Evolutionary conservation across 2,329 filamentous ascomycete species (phyloP).

Genomic region (Xylariaceae sp.): DNA sequence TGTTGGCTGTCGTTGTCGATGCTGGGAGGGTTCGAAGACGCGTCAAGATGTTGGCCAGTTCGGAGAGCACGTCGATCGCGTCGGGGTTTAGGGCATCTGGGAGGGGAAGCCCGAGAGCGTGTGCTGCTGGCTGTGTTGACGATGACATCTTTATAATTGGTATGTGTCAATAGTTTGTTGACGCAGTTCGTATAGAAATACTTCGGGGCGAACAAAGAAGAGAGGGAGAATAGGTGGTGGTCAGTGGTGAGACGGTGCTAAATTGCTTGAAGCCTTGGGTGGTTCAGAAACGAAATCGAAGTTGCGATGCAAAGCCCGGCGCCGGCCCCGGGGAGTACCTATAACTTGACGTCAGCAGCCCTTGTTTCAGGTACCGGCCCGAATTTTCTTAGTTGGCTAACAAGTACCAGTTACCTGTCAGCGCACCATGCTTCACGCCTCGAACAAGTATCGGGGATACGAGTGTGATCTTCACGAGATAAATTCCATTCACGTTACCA

Average conservation of each 20-base stretch:
- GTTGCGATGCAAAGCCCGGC: background rate
- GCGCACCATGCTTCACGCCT: too few species aligned
- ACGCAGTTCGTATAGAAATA: background rate
- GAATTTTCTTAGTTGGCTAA: too few species aligned
- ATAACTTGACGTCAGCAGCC: background rate
- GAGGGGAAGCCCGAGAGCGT: slow-evolving; percentile 46
- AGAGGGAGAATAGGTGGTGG: background rate
- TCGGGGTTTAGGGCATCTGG: slow-evolving; percentile 65
- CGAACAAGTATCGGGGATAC: too few species aligned
- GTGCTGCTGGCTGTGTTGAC: slow-evolving; percentile 24
- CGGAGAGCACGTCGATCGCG: slow-evolving; percentile 78
- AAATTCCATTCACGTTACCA: too few species aligned
- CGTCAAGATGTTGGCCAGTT: slow-evolving; percentile 71
- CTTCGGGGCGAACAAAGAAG: background rate
- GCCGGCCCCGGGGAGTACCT: too few species aligned
- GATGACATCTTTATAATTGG: slow-evolving; percentile 13
- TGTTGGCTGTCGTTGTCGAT: slow-evolving; percentile 11
- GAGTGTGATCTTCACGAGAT: too few species aligned
- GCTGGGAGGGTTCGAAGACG: slow-evolving; percentile 54
- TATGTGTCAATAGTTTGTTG: too few species aligned
- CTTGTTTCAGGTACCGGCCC: background rate
- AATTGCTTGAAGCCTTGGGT: too few species aligned
- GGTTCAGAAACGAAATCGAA: background rate
- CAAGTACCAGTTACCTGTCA: too few species aligned
- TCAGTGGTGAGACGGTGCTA: too few species aligned